Base-by-base conservation (phyloP, 305 asterid species). In the Solanum hybrid region DNA sequence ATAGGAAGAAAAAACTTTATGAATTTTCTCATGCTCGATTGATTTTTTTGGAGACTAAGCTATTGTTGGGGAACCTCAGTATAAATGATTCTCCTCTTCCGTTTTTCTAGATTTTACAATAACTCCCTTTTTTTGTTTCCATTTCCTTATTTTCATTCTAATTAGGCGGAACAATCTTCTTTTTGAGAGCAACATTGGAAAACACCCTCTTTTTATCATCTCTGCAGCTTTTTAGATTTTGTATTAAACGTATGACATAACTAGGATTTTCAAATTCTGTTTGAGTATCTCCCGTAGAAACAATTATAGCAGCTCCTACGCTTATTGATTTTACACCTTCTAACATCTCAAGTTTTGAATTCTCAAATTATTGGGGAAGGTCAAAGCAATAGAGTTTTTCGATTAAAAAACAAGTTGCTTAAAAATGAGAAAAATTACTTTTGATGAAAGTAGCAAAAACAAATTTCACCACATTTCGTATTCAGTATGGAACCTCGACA, bases 281-380 rank as follows among this genome's bases (percentile, higher is more conserved):
- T 86, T 10, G 57, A 86, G 34, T 76, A n/a, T 61, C 28, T 64
- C 1, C 5, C 0, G 5, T 9, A 3, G 29, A 64, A 64, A 4
- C 13, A 64, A n/a, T 22, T 61, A 22, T 8, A 61, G 5, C 6
- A 61, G 0, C 29, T 64, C 1, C 74, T 64, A 4, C 14, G 26
- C 74, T 22, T 13, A 64, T n/a, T 64, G 13, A 64, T 64, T 64
- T 22, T 64, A 3, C 13, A 64, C 14, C 29, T n/a, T 64, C 74
- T n/a, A 64, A n/a, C 13, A 0, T 64, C 0, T 64, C 29, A 64
- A 22, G 74, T 64, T n/a, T 64, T 3, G 3, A 64, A 64, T n/a
- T 64, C 14, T 64, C 74, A n/a, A 0, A 0, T 22, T 20, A 61
- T 8, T 61, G 0, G 11, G 1, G 0, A 61, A 7, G 28, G 5